Conservation (phyloP, 75 land plant species). For the Cupressus sempervirens region DNA sequence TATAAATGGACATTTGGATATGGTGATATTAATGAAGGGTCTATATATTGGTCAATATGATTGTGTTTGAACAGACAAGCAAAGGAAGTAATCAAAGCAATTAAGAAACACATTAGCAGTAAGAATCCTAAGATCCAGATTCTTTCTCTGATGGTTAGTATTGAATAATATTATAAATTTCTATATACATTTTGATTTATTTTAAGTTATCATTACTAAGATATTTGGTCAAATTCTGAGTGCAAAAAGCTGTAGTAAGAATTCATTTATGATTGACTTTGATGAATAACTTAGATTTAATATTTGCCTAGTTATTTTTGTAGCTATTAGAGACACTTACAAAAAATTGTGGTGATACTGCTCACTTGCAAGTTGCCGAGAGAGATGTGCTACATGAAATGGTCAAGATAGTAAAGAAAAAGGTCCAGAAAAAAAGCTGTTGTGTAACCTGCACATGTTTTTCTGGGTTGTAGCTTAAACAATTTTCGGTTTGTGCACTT, state of each 20-base stretch:
- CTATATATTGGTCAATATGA: background rate
- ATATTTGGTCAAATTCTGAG: background rate
- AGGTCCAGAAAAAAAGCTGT: background rate
- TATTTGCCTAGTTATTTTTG: background rate
- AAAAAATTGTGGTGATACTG: slow-evolving; percentile 67
- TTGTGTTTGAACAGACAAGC: slow-evolving; percentile 39
- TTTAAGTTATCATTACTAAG: background rate
- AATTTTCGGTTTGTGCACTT: background rate
- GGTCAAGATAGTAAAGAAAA: slow-evolving; percentile 71
- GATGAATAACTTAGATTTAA: background rate
- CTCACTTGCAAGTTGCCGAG: slow-evolving; percentile 67
- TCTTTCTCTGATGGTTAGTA: slow-evolving; percentile 46
- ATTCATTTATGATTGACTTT: background rate
- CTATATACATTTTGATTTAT: background rate
- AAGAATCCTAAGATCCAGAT: slow-evolving; percentile 51
- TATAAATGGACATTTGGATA: background rate
- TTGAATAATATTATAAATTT: background rate
- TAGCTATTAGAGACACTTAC: slow-evolving; percentile 69
- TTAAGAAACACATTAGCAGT: slow-evolving; percentile 43
- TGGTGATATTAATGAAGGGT: background rate
- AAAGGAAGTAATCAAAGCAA: slow-evolving; percentile 51
- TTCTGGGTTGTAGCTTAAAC: background rate
- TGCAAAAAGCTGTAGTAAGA: background rate
- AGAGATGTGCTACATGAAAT: slow-evolving; percentile 59
- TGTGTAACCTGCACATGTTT: background rate